These are phyloP conservation scores for Clausena lansium DNA, from an alignment of 345 rosid genomes.

Conservation along the genomic window DNA sequence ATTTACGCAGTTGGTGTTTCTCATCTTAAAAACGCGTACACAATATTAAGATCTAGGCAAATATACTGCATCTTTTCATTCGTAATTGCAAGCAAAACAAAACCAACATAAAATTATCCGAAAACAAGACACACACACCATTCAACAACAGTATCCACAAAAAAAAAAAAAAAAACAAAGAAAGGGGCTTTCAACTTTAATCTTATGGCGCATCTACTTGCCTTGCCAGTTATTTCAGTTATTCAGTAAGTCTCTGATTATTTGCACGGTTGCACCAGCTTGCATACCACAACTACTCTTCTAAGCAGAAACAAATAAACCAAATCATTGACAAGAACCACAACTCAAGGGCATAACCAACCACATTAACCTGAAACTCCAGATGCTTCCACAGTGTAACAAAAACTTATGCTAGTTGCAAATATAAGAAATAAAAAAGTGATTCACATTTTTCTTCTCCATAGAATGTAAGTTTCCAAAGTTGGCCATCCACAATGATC, in stretches of 20 bases:
- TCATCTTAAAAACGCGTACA: neutral
- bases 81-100: neutral
- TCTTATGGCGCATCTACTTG: neutral
- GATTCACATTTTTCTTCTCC: neutral
- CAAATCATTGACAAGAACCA: neutral
- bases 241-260: neutral
- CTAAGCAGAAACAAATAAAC: neutral
- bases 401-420: neutral
- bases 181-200: neutral
- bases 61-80: too few species aligned
- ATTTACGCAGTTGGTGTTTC: neutral
- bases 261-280: neutral
- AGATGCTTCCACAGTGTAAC: neutral
- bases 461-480: neutral
- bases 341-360: neutral
- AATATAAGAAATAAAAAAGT: conserved; percentile 4
- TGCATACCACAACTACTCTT: neutral
- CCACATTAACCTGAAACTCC: neutral
- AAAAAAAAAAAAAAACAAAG: neutral
- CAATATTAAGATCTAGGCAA: neutral
- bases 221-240: neutral
- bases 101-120: neutral
- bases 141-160: neutral
- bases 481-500: neutral
- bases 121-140: neutral